phyloP scores from a whole-genome alignment of 805 yeast genomes.

The Alloascoidea hylecoeti region DNA sequence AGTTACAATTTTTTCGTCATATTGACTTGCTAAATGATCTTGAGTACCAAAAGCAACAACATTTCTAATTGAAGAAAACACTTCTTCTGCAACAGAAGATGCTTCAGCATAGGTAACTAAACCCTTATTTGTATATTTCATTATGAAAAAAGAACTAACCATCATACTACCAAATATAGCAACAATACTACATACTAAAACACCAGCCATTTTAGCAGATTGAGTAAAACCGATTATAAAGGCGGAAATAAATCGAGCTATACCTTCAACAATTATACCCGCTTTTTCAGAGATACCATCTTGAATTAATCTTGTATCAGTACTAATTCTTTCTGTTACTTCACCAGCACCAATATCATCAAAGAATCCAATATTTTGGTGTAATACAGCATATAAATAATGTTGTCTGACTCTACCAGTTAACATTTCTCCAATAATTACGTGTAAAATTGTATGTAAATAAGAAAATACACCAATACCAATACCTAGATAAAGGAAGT shows the following conservation, averaged over 20 bases:
- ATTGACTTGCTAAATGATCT: slow-evolving; percentile 17
- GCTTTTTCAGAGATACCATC: slow-evolving; percentile 15
- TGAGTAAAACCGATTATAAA: slow-evolving; percentile 10
- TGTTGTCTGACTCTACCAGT: slow-evolving; percentile 18
- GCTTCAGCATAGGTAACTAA: slow-evolving; percentile 14
- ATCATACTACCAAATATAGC: slow-evolving; percentile 15
- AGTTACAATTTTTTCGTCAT: slow-evolving; percentile 14
- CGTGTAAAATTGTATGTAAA: slow-evolving; percentile 20
- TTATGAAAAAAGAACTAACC: slow-evolving; percentile 15
- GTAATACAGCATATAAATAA: slow-evolving; percentile 12
- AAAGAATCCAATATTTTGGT: slow-evolving; percentile 15
- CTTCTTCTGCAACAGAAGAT: slow-evolving; percentile 16
- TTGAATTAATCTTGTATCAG: slow-evolving; percentile 14
- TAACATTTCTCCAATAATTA: slow-evolving; percentile 24
- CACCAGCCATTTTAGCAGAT: slow-evolving; percentile 10
- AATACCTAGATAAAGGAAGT: slow-evolving; percentile 24
- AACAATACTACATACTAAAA: slow-evolving; percentile 10
- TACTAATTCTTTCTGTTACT: slow-evolving; percentile 14
- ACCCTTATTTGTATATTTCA: slow-evolving; percentile 7
- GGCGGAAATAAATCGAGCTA: slow-evolving; percentile 12
- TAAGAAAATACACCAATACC: slow-evolving; percentile 18
- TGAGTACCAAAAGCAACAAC: slow-evolving; percentile 22
- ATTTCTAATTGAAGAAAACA: slow-evolving; percentile 13
- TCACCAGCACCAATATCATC: slow-evolving; percentile 16
- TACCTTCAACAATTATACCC: slow-evolving; percentile 10